Evolutionary conservation across 2,329 filamentous ascomycete species (phyloP), one percentile per base, ranked within the genome.

Genomic region (Apiospora koreana): DNA sequence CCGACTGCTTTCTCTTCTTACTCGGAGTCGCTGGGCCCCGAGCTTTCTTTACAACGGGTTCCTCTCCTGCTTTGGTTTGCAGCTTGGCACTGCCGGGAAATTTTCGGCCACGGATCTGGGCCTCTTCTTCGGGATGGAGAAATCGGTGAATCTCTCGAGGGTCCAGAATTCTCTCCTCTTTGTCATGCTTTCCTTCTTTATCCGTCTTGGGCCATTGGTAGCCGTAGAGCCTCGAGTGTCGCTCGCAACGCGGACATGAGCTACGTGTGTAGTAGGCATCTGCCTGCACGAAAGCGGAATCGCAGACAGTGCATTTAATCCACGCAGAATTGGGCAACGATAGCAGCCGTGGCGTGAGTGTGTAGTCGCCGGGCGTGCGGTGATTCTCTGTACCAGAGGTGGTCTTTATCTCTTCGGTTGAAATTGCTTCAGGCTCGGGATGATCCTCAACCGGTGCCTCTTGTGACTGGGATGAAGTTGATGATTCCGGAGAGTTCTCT

Each of bases 161-260:
- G 78, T 98, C 95, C 71, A 96, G 86, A 0, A 97, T 84, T 12
- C 90, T 83, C 78, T 91, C 87, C 74, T 92, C 90, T 70, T 88
- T 91, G 78, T 98, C 96, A 25, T 88, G 81, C 21, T 89, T 89
- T 0, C 93, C 93, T 35, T 92, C 90, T 72, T 87, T 92, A 71
- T 97, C 93, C 0, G 96, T 98, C 84, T 99, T 98, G 7, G 96
- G 96, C 96, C 96, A 99, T 70, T 92, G 86, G 78, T 93, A 98
- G 0, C 97, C 97, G 79, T 98, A 99, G 0, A 99, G 84, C 83
- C 97, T 98, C 21, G 93, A 97, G 78, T 99, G 96, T 0, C 96
- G 89, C 82, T 99, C 96, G 80, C 96, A 99, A 8, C 96, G 90
- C 4, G 94, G 95, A 79, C 96, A 99, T 21, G 94, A 92, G 66